Evolutionary conservation across 1,284 basidiomycete species (phyloP), one percentile per base, ranked within the genome.

Genomic region (Apiotrichum porosum): DNA sequence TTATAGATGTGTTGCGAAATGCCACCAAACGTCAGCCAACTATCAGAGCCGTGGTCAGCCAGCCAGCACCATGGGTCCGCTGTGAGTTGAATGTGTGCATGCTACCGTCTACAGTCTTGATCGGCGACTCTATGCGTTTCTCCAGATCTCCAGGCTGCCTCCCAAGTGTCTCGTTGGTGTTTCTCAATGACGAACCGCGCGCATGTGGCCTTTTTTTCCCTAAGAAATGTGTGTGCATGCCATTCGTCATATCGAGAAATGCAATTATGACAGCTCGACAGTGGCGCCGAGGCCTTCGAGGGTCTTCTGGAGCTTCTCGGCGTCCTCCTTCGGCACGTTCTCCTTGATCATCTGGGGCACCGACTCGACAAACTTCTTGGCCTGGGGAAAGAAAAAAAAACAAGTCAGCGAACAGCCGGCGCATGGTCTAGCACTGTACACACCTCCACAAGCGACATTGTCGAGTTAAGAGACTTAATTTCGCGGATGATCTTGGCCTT

Each of bases 301-400:
- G 23, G 84, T 83, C 73, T 86, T 85, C 77, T 94, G 83, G 66
- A 99, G 77, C 77, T 97, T 97, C 75, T 97, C 94, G 12, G 93
- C 93, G 42, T 99, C 95, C 65, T 99, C 95, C 77, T 99, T 99
- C 30, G 88, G 82, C 52, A 95, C 71, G 69, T 91, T 91, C 77
- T 98, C 95, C 78, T 98, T 99, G 65, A 99, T 78, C 4, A 86
- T 77, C 76, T 97, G 88, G 28, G 95, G 95, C 60, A 91, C 77
- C 22, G 88, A 91, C 76, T 99, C 95, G 51, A 98, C 95, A 65
- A 98, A 97, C 77, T 97, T 98, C 82, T 99, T 99, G 31, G 95
- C 95, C 92, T 95, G 48, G 28, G 30, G 19, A 4, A 5, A 14
- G 22, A 41, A 37, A 37, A 33, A 28, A 26, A 28, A 6, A 28